These are phyloP conservation scores for Albugo candida DNA, from an alignment of 352 stramenopile genomes.

Conservation along the genomic window DNA sequence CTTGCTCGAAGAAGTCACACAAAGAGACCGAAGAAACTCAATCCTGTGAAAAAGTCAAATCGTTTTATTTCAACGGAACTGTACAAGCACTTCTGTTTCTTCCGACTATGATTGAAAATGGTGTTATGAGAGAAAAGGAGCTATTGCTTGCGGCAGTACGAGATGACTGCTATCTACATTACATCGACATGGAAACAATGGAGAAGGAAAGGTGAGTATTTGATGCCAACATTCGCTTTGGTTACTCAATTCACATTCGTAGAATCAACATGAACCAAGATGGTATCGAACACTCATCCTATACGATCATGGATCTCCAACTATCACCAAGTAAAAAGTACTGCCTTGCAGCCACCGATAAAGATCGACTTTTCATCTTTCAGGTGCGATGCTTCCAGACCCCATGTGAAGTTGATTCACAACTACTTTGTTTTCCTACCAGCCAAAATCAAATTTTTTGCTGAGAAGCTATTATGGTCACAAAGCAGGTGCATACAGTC, in stretches of 20 bases:
- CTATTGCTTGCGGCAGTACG: constrained; percentile 41
- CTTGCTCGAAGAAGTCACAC: too few species aligned
- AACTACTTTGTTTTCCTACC: background rate
- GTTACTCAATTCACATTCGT: background rate
- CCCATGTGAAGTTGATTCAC: background rate
- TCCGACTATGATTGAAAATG: constrained; percentile 4
- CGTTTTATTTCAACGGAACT: constrained; percentile 73
- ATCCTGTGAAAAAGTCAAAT: constrained; percentile 41
- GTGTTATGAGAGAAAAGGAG: constrained; percentile 8
- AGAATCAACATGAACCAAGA: constrained; percentile 79
- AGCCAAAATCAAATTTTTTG: constrained; percentile 44
- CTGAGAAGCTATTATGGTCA: constrained; percentile 68
- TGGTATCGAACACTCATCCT: constrained; percentile 71
- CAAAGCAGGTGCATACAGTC: constrained; percentile 65
- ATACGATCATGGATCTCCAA: constrained; percentile 71
- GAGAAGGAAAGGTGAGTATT: constrained; percentile 47
- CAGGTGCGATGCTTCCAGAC: constrained; percentile 4
- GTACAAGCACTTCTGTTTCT: constrained; percentile 46
- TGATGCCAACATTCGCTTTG: background rate
- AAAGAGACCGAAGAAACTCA: constrained; percentile 1
- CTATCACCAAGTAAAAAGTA: constrained; percentile 58
- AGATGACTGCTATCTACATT: constrained; percentile 74
- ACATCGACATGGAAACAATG: constrained; percentile 54
- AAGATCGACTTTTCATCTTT: constrained; percentile 68
- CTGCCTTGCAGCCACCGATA: constrained; percentile 57